These are phyloP conservation scores for Pyrenophora tritici-repentis DNA, from an alignment of 2,329 filamentous ascomycete genomes.

Conservation along the genomic window DNA sequence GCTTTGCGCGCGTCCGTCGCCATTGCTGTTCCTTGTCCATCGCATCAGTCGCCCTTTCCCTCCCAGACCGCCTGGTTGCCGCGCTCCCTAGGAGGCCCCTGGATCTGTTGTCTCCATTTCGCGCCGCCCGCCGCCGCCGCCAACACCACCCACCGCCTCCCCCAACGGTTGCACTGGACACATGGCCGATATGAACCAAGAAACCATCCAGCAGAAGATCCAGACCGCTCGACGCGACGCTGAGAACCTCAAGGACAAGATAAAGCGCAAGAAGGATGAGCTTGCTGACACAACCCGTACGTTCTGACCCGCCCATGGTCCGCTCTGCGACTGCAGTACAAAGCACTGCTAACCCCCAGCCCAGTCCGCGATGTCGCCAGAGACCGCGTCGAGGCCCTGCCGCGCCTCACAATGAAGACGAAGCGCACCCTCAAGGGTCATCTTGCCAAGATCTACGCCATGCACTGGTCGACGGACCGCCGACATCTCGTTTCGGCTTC, in stretches of 20 bases:
- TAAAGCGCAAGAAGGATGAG: constrained; percentile 99
- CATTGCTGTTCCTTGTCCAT: constrained; percentile 24
- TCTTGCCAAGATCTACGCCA: constrained; percentile 98
- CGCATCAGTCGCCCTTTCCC: constrained; percentile 15
- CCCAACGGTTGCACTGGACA: constrained; percentile 13
- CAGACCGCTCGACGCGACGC: constrained; percentile 97
- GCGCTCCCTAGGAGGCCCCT: constrained; percentile 43
- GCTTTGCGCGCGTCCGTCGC: constrained; percentile 32
- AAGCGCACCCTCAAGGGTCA: constrained; percentile 97
- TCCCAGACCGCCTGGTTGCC: constrained; percentile 27
- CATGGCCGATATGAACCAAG: constrained; percentile 57
- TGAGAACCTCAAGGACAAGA: constrained; percentile 95
- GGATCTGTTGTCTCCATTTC: constrained; percentile 37
- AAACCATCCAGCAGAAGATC: constrained; percentile 67
- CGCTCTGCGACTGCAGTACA: not conserved
- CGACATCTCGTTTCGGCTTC: constrained; percentile 96
- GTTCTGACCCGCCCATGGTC: constrained; percentile 45
- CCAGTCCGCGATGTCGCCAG: constrained; percentile 90
- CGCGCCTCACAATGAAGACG: constrained; percentile 95
- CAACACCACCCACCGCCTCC: constrained; percentile 16
- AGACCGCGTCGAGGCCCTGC: constrained; percentile 88
- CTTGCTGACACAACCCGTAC: constrained; percentile 96
- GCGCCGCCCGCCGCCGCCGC: too few relatives aligned
- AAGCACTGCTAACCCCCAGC: constrained; percentile 31
- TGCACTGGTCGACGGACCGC: constrained; percentile 99